Percentiles rank a stretch among this genome's conserved stretches.
These are phyloP conservation scores for Yarrowia bubula DNA, from an alignment of 805 yeast genomes.

Conservation along the genomic window DNA sequence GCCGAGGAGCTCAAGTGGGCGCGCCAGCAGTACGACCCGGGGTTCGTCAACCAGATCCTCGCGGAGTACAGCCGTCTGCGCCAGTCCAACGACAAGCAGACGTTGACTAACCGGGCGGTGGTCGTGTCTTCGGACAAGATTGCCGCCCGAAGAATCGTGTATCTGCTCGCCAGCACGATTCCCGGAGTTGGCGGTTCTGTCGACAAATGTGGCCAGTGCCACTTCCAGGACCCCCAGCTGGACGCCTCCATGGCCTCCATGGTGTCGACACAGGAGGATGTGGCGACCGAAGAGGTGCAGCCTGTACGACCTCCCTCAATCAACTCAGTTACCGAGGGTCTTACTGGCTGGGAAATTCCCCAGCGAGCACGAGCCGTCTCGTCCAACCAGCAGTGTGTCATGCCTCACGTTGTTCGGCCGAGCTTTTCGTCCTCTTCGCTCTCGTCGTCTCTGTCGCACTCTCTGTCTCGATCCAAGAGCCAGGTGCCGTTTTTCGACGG, in stretches of 20 bases:
- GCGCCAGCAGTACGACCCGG: constrained; percentile 20
- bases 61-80: neutral
- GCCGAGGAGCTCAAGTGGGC: constrained; percentile 26
- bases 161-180: constrained; percentile 32
- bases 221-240: neutral
- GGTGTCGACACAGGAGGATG: constrained; percentile 1
- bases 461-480: constrained; percentile 18
- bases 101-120: constrained; percentile 30
- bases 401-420: constrained; percentile 34
- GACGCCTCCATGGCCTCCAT: neutral
- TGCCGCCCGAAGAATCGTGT: constrained; percentile 31
- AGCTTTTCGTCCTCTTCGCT: constrained; percentile 31
- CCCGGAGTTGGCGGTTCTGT: constrained; percentile 19
- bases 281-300: constrained; percentile 1
- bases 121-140: constrained; percentile 32
- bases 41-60: constrained; percentile 19
- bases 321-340: constrained; percentile 10
- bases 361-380: constrained; percentile 27
- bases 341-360: constrained; percentile 33
- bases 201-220: constrained; percentile 13
- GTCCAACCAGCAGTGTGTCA: constrained; percentile 29
- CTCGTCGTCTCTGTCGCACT: constrained; percentile 29
- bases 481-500: constrained; percentile 21
- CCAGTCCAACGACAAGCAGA: neutral
- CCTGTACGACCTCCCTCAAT: constrained; percentile 16